Conservation (phyloP, 495 filamentous ascomycete genomes). For the Halenospora varia region DNA sequence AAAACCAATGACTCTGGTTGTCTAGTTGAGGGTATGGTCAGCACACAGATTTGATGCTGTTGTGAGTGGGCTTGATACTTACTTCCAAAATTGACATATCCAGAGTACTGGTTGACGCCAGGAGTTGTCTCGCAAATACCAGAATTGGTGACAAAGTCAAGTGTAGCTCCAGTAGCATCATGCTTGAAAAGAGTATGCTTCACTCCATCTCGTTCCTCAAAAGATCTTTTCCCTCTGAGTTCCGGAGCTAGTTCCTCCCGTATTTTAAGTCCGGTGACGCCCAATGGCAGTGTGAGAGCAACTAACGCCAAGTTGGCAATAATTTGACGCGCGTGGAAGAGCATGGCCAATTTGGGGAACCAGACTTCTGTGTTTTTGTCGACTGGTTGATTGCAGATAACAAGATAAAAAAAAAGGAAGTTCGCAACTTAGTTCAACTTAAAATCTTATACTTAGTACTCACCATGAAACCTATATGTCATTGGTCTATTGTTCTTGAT, state of each 20-base stretch:
- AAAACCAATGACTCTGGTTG: conserved; percentile 55
- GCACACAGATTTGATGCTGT: not conserved
- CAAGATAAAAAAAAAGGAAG: no score
- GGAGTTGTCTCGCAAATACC: conserved; percentile 53
- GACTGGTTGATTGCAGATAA: no score
- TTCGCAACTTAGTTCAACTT: no score
- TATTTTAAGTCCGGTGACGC: not conserved
- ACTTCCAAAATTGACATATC: conserved; percentile 48
- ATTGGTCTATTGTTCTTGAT: no score
- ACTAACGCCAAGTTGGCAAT: not conserved
- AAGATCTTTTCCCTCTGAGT: conserved; percentile 37
- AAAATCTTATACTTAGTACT: no score
- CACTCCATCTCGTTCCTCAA: conserved; percentile 38
- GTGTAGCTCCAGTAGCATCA: conserved; percentile 42
- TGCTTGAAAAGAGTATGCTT: conserved; percentile 50
- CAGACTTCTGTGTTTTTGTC: no score
- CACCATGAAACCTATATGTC: no score
- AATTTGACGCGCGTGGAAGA: not conserved
- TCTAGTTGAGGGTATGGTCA: not conserved
- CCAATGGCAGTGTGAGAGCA: not conserved
- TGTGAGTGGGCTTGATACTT: no score
- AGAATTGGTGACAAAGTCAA: conserved; percentile 52
- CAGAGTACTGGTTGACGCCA: conserved; percentile 52
- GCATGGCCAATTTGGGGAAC: not conserved
- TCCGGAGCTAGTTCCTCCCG: conserved; percentile 1